Evolutionary conservation across 768 basidiomycete genomes (phyloP).

Genomic region (Coprinopsis sp.): DNA sequence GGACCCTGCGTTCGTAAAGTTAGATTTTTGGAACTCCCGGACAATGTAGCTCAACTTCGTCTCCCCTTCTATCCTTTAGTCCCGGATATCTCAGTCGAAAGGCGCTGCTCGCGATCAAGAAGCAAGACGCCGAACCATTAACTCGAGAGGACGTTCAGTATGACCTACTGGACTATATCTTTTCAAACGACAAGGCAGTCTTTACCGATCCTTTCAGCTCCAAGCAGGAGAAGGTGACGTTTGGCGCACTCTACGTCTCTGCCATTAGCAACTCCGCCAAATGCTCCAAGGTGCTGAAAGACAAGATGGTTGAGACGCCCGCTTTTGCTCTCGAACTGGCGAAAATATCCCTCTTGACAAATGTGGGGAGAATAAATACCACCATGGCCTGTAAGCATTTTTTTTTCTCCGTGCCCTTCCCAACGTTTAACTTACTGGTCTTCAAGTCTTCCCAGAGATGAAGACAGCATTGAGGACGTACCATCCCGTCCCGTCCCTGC

Average conservation of each 20-base stretch:
- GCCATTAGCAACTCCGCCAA: slow-evolving; percentile 75
- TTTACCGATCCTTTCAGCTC: slow-evolving; percentile 58
- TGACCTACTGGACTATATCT: slow-evolving; percentile 78
- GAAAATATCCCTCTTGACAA: slow-evolving; percentile 80
- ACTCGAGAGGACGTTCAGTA: slow-evolving; percentile 83
- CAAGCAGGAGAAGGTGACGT: slow-evolving; percentile 54
- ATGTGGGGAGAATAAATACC: slow-evolving; percentile 89
- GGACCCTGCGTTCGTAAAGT: slow-evolving; percentile 49
- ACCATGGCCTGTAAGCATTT: slow-evolving; percentile 74
- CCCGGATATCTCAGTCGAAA: slow-evolving; percentile 62
- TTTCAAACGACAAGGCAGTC: slow-evolving; percentile 59
- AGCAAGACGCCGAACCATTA: slow-evolving; percentile 77
- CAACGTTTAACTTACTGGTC: slow-evolving; percentile 19
- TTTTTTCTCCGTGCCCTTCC: slow-evolving; percentile 12
- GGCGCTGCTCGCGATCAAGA: slow-evolving; percentile 76
- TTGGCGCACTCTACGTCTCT: slow-evolving; percentile 80
- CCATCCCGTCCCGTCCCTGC: slow-evolving; percentile 85
- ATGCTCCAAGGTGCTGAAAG: slow-evolving; percentile 84
- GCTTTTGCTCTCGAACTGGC: slow-evolving; percentile 75
- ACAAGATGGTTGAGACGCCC: slow-evolving; percentile 81
- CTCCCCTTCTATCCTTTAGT: slow-evolving; percentile 23
- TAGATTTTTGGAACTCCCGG: slow-evolving; percentile 9
- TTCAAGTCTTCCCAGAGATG: slow-evolving; percentile 87
- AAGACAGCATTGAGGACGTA: slow-evolving; percentile 86
- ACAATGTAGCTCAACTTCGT: slow-evolving; percentile 10